Evolutionary conservation across 78 protist species (phyloP).

Genomic region (Speleostelium caveatum): DNA sequence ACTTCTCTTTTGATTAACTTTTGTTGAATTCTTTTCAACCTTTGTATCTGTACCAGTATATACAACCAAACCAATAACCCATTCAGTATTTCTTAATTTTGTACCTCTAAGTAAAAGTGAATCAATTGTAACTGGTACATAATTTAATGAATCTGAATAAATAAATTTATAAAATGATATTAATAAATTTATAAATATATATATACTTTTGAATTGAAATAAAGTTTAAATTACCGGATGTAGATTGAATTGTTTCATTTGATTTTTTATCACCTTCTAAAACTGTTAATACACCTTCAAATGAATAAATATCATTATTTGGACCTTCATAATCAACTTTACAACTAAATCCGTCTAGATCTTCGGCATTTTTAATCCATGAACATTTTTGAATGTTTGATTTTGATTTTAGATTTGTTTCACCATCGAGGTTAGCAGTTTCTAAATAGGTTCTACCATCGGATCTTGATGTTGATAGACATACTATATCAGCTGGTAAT

Average conservation of each 20-base stretch:
- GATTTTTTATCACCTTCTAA: slow-evolving; percentile 25
- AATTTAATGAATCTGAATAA: slow-evolving; percentile 7
- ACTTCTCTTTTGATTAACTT: slow-evolving; percentile 66
- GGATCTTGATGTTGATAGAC: slow-evolving; percentile 47
- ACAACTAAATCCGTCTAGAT: slow-evolving; percentile 55
- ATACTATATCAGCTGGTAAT: slow-evolving; percentile 72
- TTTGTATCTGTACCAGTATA: slow-evolving; percentile 95
- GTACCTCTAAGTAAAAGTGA: slow-evolving; percentile 54
- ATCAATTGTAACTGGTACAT: slow-evolving; percentile 50
- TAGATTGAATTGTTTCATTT: background rate
- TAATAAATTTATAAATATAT: background rate
- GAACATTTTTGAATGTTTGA: slow-evolving; percentile 7
- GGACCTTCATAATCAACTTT: slow-evolving; percentile 73
- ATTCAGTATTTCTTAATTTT: slow-evolving; percentile 90
- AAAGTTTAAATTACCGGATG: background rate
- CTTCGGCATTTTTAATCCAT: slow-evolving; percentile 51
- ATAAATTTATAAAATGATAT: background rate
- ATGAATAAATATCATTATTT: slow-evolving; percentile 66
- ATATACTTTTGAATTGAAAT: background rate
- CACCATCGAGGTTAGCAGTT: slow-evolving; percentile 95
- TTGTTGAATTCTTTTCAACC: slow-evolving; percentile 42
- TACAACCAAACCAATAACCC: slow-evolving; percentile 87
- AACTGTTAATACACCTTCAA: slow-evolving; percentile 67
- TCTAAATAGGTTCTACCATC: slow-evolving; percentile 84
- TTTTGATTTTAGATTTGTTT: slow-evolving; percentile 73